Conservation (phyloP, 768 basidiomycete species). For the Russula sp. region DNA sequence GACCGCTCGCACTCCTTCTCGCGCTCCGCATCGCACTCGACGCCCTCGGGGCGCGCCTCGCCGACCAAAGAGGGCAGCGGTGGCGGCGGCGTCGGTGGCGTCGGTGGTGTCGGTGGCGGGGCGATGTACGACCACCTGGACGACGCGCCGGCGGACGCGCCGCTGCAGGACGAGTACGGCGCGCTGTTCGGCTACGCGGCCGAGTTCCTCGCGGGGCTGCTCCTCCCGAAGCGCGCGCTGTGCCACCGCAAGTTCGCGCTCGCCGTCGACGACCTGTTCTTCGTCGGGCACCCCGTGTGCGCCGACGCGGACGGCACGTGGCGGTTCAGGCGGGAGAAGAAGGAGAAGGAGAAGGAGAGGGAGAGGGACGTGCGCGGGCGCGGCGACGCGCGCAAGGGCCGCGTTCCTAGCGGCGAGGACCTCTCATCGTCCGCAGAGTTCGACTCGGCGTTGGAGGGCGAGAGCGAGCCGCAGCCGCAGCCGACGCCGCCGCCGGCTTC, state of each 20-base stretch:
- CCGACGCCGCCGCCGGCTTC: constrained; percentile 19
- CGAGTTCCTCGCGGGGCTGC: constrained; percentile 72
- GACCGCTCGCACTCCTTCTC: constrained; percentile 51
- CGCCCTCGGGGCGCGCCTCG: constrained; percentile 45
- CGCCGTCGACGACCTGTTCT: constrained; percentile 83
- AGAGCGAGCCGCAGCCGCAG: neutral
- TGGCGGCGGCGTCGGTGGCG: neutral
- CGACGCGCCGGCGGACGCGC: constrained; percentile 25
- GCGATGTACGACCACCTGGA: constrained; percentile 32
- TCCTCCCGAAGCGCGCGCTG: constrained; percentile 71
- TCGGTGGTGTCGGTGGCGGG: neutral
- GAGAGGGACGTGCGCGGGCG: constrained; percentile 52
- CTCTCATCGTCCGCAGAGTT: constrained; percentile 34
- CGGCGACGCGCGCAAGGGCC: constrained; percentile 42
- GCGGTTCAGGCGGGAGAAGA: constrained; percentile 67
- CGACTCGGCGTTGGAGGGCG: constrained; percentile 5
- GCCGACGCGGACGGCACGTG: constrained; percentile 66
- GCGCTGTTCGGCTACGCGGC: constrained; percentile 73
- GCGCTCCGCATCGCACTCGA: constrained; percentile 30
- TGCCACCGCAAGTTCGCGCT: constrained; percentile 96
- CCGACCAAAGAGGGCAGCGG: constrained; percentile 39
- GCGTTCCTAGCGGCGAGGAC: constrained; percentile 27
- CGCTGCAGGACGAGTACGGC: constrained; percentile 48
- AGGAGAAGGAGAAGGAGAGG: constrained; percentile 34
- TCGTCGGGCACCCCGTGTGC: constrained; percentile 92